Evolutionary conservation across 257 asterid genomes (phyloP).

Genomic region (Salvia splendens): DNA sequence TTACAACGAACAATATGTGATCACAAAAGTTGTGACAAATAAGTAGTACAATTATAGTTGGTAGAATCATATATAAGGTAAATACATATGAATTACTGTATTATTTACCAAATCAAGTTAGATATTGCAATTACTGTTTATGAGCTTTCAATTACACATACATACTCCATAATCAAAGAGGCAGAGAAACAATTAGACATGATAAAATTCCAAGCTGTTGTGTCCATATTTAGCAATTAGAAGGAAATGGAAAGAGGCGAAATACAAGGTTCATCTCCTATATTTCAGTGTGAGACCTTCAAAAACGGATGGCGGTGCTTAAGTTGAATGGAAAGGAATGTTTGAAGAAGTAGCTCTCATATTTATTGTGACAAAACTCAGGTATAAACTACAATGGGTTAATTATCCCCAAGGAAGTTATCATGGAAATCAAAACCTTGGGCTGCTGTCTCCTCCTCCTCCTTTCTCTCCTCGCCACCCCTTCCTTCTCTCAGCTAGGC

Average conservation of each 20-base stretch:
- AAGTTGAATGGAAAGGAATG: background rate
- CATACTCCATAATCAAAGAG: too few relatives aligned
- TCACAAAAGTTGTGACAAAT: too few relatives aligned
- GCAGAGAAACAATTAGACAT: too few relatives aligned
- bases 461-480: slow-evolving; percentile 26
- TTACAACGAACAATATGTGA: too few relatives aligned
- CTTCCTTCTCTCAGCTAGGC: slow-evolving; percentile 6
- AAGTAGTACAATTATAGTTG: too few relatives aligned
- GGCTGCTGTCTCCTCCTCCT: slow-evolving; percentile 41
- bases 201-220: too few relatives aligned
- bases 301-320: slow-evolving; percentile 21
- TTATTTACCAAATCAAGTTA: too few relatives aligned
- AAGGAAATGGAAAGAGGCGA: background rate
- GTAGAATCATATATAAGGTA: too few relatives aligned
- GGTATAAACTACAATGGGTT: slow-evolving; percentile 47
- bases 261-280: slow-evolving; percentile 35
- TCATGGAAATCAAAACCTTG: slow-evolving; percentile 46
- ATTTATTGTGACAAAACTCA: background rate
- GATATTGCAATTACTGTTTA: too few relatives aligned
- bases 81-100: too few relatives aligned
- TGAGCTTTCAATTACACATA: too few relatives aligned
- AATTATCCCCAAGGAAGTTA: slow-evolving; percentile 39
- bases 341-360: slow-evolving; percentile 29
- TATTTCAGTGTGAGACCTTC: slow-evolving; percentile 33
- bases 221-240: background rate